phyloP scores from a whole-genome alignment of 768 basidiomycete genomes.

The Rhodotorula diobovata region DNA sequence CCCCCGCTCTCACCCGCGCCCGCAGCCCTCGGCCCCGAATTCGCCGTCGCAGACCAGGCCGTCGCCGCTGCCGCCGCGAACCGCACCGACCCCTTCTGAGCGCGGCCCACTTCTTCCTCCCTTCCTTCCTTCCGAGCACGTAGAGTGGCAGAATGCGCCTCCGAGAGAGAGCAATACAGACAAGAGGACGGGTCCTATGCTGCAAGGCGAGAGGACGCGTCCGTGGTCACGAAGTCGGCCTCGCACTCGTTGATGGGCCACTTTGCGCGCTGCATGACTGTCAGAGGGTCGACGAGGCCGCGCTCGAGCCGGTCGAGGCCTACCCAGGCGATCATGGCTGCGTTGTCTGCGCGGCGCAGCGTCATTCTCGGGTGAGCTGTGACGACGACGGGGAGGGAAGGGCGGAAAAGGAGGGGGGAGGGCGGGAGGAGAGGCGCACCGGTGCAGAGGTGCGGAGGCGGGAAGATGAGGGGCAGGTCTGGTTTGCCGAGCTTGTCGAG shows the following conservation, averaged over 20 bases:
- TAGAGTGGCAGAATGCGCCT: background rate
- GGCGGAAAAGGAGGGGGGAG: background rate
- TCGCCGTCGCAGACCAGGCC: background rate
- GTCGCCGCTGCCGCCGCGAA: background rate
- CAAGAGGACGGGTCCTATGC: no score
- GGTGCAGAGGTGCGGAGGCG: conserved; percentile 75
- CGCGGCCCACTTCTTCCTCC: no score
- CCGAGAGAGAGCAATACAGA: background rate
- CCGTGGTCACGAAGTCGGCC: conserved; percentile 13
- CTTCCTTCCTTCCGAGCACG: no score
- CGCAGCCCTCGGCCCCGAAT: background rate
- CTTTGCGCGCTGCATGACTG: conserved; percentile 52
- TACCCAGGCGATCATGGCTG: conserved; percentile 94
- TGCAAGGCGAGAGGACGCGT: background rate
- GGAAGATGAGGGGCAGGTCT: conserved; percentile 68
- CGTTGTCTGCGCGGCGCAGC: conserved; percentile 66
- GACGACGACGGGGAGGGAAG: no score
- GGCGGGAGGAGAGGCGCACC: conserved; percentile 53
- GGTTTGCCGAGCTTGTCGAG: conserved; percentile 38
- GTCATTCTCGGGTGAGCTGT: background rate
- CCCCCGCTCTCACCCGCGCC: no score
- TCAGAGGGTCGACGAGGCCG: conserved; percentile 54
- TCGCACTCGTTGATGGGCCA: conserved; percentile 70
- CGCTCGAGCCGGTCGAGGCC: conserved; percentile 73
- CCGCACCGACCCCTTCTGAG: background rate